Evolutionary conservation across 2,329 filamentous ascomycete species (phyloP).

Genomic region (Colletotrichum sp.): DNA sequence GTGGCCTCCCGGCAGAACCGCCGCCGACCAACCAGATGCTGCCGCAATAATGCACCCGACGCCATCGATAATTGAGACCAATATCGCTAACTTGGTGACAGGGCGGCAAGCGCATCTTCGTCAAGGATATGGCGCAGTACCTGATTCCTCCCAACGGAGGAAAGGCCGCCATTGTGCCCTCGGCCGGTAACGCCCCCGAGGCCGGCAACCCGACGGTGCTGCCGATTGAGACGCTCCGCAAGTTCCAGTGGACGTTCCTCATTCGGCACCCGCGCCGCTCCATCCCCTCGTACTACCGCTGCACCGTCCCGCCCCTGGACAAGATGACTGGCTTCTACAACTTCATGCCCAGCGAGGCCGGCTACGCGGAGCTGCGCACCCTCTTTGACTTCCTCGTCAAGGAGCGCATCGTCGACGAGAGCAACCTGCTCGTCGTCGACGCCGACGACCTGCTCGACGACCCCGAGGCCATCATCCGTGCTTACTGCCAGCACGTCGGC

Average conservation of each 20-base stretch:
- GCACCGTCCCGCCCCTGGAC: conserved; percentile 86
- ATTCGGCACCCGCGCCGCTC: conserved; percentile 94
- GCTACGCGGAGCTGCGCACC: conserved; percentile 85
- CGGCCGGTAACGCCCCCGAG: conserved; percentile 71
- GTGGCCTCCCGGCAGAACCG: background rate
- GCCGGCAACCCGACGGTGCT: conserved; percentile 84
- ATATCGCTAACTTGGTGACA: conserved; percentile 35
- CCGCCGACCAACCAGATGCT: background rate
- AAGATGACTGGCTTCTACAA: conserved; percentile 82
- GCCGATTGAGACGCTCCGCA: conserved; percentile 72
- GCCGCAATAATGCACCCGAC: background rate
- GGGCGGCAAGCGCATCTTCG: conserved; percentile 86
- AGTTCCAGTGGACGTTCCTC: conserved; percentile 94
- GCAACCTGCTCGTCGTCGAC: conserved; percentile 83
- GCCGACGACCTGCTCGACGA: conserved; percentile 93
- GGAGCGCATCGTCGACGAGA: conserved; percentile 73
- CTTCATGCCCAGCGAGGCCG: conserved; percentile 88
- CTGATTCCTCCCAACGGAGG: conserved; percentile 77
- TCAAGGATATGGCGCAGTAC: conserved; percentile 98
- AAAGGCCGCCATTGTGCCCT: conserved; percentile 75
- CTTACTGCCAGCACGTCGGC: conserved; percentile 83
- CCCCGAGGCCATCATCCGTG: conserved; percentile 75
- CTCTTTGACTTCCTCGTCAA: conserved; percentile 84
- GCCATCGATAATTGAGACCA: background rate
- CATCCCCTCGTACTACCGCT: conserved; percentile 94